Conservation (phyloP, 192 early-diverging fungal species). For the Umbelopsis ramanniana region DNA sequence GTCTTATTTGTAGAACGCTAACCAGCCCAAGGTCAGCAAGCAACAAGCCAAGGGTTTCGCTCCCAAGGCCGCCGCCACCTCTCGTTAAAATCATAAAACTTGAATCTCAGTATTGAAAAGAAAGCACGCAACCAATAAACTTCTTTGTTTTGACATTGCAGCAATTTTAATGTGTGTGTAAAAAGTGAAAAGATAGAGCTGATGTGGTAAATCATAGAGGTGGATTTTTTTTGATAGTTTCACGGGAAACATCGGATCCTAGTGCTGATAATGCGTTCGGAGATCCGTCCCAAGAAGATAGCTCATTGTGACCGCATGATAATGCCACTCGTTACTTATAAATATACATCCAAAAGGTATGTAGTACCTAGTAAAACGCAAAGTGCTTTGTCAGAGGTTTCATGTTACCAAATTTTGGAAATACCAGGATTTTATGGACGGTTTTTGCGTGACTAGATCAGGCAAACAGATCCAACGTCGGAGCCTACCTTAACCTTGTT, state of each 20-base stretch:
- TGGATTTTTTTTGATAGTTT: too few relatives aligned
- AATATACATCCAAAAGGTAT: background rate
- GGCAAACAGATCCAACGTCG: background rate
- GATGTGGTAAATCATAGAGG: too few relatives aligned
- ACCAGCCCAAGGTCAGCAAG: slow-evolving; percentile 70
- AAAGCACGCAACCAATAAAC: slow-evolving; percentile 17
- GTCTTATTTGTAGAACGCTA: background rate
- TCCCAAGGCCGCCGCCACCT: slow-evolving; percentile 77
- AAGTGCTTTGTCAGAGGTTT: too few relatives aligned
- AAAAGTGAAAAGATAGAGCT: too few relatives aligned
- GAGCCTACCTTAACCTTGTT: background rate
- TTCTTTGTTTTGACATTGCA: background rate
- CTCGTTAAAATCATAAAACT: slow-evolving; percentile 64
- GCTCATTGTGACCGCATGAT: too few relatives aligned
- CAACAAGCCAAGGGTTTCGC: slow-evolving; percentile 81
- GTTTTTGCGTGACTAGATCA: too few relatives aligned
- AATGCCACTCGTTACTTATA: background rate
- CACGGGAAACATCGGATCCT: too few relatives aligned
- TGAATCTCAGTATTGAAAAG: slow-evolving; percentile 7
- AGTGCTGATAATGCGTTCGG: too few relatives aligned
- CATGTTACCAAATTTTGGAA: too few relatives aligned
- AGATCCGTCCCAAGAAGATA: too few relatives aligned
- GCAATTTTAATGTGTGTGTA: background rate
- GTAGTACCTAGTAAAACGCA: too few relatives aligned
- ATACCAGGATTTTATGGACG: too few relatives aligned